Conservation (phyloP, 768 basidiomycete genomes). For the Psilocybe sp. region DNA sequence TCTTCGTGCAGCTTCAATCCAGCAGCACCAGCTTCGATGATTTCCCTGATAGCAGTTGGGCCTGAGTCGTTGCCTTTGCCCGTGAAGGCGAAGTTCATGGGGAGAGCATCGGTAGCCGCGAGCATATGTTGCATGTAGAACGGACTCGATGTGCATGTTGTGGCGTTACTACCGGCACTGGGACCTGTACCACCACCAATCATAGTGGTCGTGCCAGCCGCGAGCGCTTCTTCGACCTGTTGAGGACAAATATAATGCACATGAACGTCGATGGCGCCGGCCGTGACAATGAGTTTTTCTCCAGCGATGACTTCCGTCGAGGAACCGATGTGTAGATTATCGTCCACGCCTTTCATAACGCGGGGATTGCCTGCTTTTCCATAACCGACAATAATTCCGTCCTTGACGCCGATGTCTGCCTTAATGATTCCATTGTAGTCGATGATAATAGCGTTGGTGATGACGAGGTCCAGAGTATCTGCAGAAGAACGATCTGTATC, state of each 20-base stretch:
- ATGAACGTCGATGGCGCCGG: constrained; percentile 90
- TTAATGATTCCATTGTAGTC: constrained; percentile 98
- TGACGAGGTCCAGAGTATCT: constrained; percentile 84
- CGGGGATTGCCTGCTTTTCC: constrained; percentile 99
- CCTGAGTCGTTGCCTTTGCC: constrained; percentile 96
- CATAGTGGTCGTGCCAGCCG: constrained; percentile 86
- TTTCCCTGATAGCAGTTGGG: constrained; percentile 67
- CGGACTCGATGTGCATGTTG: constrained; percentile 89
- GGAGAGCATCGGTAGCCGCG: constrained; percentile 82
- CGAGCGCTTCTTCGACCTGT: constrained; percentile 82
- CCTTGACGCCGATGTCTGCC: constrained; percentile 92
- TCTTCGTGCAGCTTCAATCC: constrained; percentile 97
- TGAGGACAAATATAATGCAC: constrained; percentile 96
- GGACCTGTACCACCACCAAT: constrained; percentile 98
- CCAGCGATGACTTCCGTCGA: constrained; percentile 96
- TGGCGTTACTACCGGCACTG: constrained; percentile 84
- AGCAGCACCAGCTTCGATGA: constrained; percentile 78
- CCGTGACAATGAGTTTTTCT: constrained; percentile 90
- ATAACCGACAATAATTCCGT: constrained; percentile 78
- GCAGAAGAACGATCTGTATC: constrained; percentile 64
- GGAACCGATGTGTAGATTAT: constrained; percentile 76
- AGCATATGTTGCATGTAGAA: constrained; percentile 93
- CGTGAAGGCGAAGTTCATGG: constrained; percentile 93
- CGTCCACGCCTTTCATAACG: constrained; percentile 78
- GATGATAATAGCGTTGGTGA: constrained; percentile 92